Percentiles rank a stretch among this genome's conserved stretches.
Evolutionary conservation across 1,284 basidiomycete species (phyloP).

Genomic region (Ceratobasidium sp.): DNA sequence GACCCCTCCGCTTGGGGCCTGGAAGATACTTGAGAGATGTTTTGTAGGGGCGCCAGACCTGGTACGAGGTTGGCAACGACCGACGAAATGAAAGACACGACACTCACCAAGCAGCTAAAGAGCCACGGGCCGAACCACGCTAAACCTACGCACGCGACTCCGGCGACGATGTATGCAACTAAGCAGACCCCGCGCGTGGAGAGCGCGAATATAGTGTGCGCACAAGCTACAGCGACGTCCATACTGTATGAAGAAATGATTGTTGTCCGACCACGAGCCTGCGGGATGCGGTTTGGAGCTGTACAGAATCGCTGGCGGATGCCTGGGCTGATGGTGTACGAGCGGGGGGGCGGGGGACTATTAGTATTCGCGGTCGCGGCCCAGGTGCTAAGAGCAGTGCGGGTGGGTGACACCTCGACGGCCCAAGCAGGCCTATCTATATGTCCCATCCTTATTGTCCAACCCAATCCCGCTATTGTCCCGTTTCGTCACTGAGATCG

Average conservation of each 20-base stretch:
- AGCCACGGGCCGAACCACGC: constrained; percentile 27
- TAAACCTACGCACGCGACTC: constrained; percentile 15
- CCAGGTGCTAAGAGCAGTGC: neutral
- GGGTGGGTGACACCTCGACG: constrained; percentile 24
- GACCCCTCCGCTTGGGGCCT: constrained; percentile 44
- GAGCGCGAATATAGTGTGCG: constrained; percentile 4
- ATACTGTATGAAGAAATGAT: constrained; percentile 5
- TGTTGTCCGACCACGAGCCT: constrained; percentile 38
- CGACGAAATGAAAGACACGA: constrained; percentile 22
- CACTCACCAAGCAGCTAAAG: constrained; percentile 31
- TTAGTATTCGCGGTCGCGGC: constrained; percentile 24
- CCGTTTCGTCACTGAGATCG: constrained; percentile 9
- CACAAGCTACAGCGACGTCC: constrained; percentile 12
- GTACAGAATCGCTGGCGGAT: constrained; percentile 8
- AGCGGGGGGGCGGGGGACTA: constrained; percentile 14
- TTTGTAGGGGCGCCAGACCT: constrained; percentile 40
- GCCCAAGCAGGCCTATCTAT: constrained; percentile 16
- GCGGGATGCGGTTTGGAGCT: constrained; percentile 36
- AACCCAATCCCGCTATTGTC: neutral
- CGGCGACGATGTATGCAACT: constrained; percentile 34
- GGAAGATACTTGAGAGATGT: constrained; percentile 45
- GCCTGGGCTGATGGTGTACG: constrained; percentile 4
- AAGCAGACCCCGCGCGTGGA: constrained; percentile 16
- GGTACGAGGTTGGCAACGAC: neutral
- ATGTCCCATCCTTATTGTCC: neutral